Base-by-base conservation (phyloP, 2,329 filamentous ascomycete species). In the Colletotrichum sp. region DNA sequence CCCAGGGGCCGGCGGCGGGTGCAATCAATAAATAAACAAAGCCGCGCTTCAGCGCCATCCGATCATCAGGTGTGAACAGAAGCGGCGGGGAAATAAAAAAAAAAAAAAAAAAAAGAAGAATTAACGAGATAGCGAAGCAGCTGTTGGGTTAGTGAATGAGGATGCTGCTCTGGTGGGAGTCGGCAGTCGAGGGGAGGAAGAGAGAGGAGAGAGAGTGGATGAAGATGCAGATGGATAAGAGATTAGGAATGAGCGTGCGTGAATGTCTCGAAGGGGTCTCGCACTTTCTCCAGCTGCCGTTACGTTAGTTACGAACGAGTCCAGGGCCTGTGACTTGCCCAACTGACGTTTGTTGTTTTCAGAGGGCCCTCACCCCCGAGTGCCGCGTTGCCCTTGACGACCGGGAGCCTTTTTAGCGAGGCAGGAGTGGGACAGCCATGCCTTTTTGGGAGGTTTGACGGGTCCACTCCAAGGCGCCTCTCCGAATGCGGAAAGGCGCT, bases 331-430 rank as follows among this genome's bases (percentile, higher is more conserved):
- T 52, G 43, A 52, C 43, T 52, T 52, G 43, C 43, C 43, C 58
- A 58, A 61, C 74, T 76, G 76, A 77, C 76, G 74, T 77, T 77
- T 77, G 71, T 77, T 77, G 74, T 77, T 74, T 77, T 77, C 61
- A 18, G 24, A 61, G 43, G 38, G 56, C 34, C 8, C 21, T 48
- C 24, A 13, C 52, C 52, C 8, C 55, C 56, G 43, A 61, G 28
- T 70, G 65, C 70, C 28, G 70, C 71, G 76, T 77, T 77, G 64
- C 32, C 60, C 76, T 67, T 71, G 74, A 56, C 76, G 68, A 77
- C 76, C 76, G 76, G 76, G 70, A 77, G 36, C 71, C 32, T 70
- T 34, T 61, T 77, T 70, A 77, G 76, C 76, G 76, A 76, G 34
- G 70, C 7, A 43, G 8, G 4, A 52, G 34, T 66, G 64, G 70